Evolutionary conservation across 208 protist genomes (phyloP).

Genomic region (Trypanosoma mega): DNA sequence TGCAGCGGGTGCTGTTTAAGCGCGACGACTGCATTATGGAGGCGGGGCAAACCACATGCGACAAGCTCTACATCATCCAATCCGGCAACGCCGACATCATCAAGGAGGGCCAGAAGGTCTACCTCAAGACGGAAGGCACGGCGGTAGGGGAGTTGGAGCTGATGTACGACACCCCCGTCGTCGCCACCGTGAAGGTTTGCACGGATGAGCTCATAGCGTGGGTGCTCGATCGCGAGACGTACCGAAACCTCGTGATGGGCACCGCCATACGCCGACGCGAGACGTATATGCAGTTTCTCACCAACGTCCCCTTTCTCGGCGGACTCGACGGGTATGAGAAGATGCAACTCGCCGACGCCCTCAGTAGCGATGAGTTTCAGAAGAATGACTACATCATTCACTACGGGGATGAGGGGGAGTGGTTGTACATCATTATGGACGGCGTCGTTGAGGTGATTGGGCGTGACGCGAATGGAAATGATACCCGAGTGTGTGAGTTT

Average conservation of each 20-base stretch:
- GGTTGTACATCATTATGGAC: constrained; percentile 91
- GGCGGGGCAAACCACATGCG: constrained; percentile 61
- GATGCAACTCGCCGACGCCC: constrained; percentile 85
- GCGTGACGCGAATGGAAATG: constrained; percentile 58
- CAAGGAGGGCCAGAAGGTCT: constrained; percentile 88
- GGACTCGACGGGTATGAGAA: constrained; percentile 84
- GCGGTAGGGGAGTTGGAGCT: constrained; percentile 89
- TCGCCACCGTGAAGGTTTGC: constrained; percentile 84
- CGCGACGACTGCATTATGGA: constrained; percentile 76
- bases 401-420: constrained; percentile 86
- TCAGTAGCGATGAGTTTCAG: constrained; percentile 78
- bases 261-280: constrained; percentile 82
- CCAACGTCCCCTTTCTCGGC: constrained; percentile 74
- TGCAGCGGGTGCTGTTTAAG: constrained; percentile 77
- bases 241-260: constrained; percentile 90
- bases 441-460: constrained; percentile 87
- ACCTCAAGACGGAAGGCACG: constrained; percentile 83
- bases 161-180: constrained; percentile 86
- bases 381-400: constrained; percentile 85
- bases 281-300: constrained; percentile 73
- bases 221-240: constrained; percentile 90
- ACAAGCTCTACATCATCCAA: constrained; percentile 90
- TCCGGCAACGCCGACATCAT: constrained; percentile 81
- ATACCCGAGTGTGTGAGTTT: constrained; percentile 85
- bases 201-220: constrained; percentile 73